Conservation (phyloP, 495 filamentous ascomycete genomes). For the Xylaria grammica region DNA sequence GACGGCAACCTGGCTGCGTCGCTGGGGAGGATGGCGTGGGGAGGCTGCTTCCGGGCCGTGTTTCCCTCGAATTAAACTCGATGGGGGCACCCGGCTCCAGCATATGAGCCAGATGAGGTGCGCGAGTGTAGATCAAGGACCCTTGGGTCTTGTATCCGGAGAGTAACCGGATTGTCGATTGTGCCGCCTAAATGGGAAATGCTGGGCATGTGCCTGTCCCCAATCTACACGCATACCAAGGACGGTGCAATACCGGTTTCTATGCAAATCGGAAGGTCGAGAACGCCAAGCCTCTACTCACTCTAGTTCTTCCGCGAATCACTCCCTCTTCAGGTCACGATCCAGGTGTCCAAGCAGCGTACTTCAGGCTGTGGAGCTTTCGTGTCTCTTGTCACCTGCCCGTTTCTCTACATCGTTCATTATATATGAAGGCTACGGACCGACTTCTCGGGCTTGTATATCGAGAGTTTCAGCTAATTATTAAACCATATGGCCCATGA, state of each 20-base stretch:
- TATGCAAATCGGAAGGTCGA: background rate
- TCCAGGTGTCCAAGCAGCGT: background rate
- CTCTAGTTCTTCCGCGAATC: conserved; percentile 13
- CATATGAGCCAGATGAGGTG: background rate
- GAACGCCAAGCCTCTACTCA: background rate
- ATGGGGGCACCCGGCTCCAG: background rate
- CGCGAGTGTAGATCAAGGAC: conserved; percentile 6
- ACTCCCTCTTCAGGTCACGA: background rate
- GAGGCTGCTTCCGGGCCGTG: conserved; percentile 31
- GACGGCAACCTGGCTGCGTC: conserved; percentile 16
- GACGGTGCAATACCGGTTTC: background rate
- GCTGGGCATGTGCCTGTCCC: background rate
- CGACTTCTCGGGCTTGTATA: background rate
- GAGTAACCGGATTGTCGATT: background rate
- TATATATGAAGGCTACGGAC: background rate
- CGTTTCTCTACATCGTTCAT: background rate
- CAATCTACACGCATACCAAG: background rate
- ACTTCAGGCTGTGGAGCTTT: background rate
- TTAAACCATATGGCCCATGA: too few relatives aligned
- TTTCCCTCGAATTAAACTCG: conserved; percentile 36
- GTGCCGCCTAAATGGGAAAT: conserved; percentile 13
- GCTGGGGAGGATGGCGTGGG: conserved; percentile 3
- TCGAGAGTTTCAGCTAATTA: too few relatives aligned
- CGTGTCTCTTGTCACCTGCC: background rate
- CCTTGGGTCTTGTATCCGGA: background rate